Evolutionary conservation across 2,329 filamentous ascomycete genomes (phyloP), one percentile per base, ranked within the genome.

Genomic region (Seiridium cupressi): DNA sequence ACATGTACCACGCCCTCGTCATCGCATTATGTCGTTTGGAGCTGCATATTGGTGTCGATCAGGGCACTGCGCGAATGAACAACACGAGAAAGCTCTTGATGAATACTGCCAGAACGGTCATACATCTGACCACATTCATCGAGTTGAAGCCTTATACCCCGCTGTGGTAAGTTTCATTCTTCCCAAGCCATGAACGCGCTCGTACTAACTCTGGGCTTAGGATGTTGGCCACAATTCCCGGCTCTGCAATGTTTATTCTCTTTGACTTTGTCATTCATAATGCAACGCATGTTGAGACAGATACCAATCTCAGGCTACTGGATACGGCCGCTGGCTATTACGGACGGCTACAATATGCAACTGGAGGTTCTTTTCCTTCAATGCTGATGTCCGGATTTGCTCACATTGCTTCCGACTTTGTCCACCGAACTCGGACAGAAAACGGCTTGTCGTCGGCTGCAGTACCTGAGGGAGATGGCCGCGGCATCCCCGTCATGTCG

Each of bases 241-340:
- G 31, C 7, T 58, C 55, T n/a, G 46, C 55, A 35, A 44, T 51
- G 44, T 40, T 58, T 18, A 58, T 58, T 7, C 55, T 58, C 44
- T 58, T 58, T 32, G 55, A 58, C 46, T 58, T 51, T 36, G 46
- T 51, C 44, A 51, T 58, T n/a, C 55, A 58, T n/a, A 58, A 58
- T n/a, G 35, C 55, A 1, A 49, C 55, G 11, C 55, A 58, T 18
- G 31, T 36, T 32, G 46, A 58, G 32, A 51, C 55, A 31, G 55
- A 58, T 5, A 44, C 46, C 4, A 58, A 58, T 26, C 44, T 58
- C 9, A 32, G 31, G 18, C 34, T 51, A 9, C 1, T 58, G n/a
- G 44, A 58, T 40, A 46, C 44, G 46, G 55, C 46, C 8, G 44
- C 55, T 6, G 44, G 55, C 10, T 58, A 51, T 10, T 58, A 48